phyloP scores from a whole-genome alignment of 2,329 filamentous ascomycete species.

The Verticillium zaregamsianum region DNA sequence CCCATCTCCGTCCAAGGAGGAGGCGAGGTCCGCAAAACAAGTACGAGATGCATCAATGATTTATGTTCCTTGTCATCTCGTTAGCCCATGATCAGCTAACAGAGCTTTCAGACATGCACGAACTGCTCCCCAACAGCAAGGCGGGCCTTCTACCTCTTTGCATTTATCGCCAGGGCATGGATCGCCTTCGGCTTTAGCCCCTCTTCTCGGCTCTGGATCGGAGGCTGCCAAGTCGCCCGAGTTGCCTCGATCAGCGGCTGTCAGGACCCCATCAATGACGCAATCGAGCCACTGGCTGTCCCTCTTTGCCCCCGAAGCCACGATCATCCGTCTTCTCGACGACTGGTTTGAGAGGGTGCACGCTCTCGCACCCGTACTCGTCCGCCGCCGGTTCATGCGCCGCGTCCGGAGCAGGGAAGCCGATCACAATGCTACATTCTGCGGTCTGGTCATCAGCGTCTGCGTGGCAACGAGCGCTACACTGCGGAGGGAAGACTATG shows the following conservation, averaged over 20 bases:
- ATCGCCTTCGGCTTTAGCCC: background rate
- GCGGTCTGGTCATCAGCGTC: conserved; percentile 27
- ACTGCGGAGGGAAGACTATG: conserved; percentile 21
- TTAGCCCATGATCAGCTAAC: background rate
- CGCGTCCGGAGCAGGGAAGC: conserved; percentile 20
- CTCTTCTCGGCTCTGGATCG: background rate
- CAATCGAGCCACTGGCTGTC: conserved; percentile 6
- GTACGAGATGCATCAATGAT: conserved; percentile 5
- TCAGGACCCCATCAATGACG: background rate
- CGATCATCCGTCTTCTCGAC: conserved; percentile 17
- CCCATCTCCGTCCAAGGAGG: conserved; percentile 19
- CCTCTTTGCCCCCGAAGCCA: conserved; percentile 7
- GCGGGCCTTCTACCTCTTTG: background rate
- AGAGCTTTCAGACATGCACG: background rate
- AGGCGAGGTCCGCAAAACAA: conserved; percentile 21
- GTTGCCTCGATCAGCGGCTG: background rate
- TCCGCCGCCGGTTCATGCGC: conserved; percentile 23
- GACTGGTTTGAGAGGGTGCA: conserved; percentile 32
- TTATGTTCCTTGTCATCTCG: background rate
- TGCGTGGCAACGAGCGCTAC: conserved; percentile 28
- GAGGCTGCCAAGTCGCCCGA: background rate
- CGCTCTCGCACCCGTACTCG: conserved; percentile 26
- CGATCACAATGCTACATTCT: conserved; percentile 21
- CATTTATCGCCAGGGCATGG: background rate
- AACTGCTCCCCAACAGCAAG: background rate